Evolutionary conservation across 441 rosid species (phyloP), one percentile per base, ranked within the genome.

Genomic region (Pelargonium citronellum): DNA sequence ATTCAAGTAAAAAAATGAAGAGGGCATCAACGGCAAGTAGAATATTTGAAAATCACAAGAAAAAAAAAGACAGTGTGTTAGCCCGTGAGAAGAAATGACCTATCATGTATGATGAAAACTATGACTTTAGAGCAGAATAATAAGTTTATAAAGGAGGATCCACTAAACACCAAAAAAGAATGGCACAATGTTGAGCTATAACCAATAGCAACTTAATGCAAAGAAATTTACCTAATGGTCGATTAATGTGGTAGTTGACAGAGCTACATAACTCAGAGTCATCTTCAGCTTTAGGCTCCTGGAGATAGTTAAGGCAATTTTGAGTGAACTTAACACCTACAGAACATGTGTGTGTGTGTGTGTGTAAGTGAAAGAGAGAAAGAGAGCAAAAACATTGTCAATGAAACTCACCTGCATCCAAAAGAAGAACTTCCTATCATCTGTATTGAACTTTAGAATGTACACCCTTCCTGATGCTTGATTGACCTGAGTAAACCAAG

Each of bases 401-500:
- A 57, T 57, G 17, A 67, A 76, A 51, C 43, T 39, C 24, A 87
- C 99, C 95, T 94, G 99, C 96, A 94, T 83, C 99, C 99, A 94
- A 30, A 90, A 85, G 87, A 94, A 89, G 72, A 87, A 86, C 81
- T 87, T 94, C 67, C 97, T 81, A 69, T 91, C 88, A 68, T 94
- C 97, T 16, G 89, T 83, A 75, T 83, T 89, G 81, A 94, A 91
- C 83, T 91, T 91, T 67, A 94, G 77, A 68, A 94, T 87, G 79
- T 85, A 94, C 70, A 94, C 94, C 87, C 98, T 83, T 77, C 90
- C 92, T 12, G 89, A 79, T 75, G 97, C 86, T 84, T 94, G 92
- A 81, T 85, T 87, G 72, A 91, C 95, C 97, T 94, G 78, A 73
- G 66, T 66, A 70, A 63, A 76, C 69, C 70, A 75, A 77, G 53